These are phyloP conservation scores for Backusella psychrophila DNA, from an alignment of 192 early-diverging fungal species.

Conservation along the genomic window DNA sequence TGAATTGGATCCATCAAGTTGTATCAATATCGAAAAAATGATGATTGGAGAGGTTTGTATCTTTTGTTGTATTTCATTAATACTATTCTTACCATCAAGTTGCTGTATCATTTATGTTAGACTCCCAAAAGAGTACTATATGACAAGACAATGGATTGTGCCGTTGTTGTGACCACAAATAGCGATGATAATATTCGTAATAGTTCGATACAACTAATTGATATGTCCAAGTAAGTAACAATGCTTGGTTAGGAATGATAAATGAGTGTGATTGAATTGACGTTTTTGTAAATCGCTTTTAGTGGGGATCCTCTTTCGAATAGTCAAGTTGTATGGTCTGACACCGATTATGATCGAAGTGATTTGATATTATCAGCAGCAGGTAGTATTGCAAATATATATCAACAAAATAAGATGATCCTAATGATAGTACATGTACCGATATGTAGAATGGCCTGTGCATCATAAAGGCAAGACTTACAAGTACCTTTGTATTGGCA, in stretches of 20 bases:
- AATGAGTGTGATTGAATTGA: too few relatives aligned
- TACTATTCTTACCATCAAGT: neutral
- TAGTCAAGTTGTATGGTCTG: constrained; percentile 1
- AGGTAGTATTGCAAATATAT: neutral
- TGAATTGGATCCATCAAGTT: neutral
- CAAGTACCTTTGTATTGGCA: constrained; percentile 31
- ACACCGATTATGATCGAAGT: constrained; percentile 3
- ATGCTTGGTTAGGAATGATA: too few relatives aligned
- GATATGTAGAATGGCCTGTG: constrained; percentile 20
- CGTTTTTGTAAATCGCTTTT: neutral
- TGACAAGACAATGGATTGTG: neutral
- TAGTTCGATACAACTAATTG: constrained; percentile 3
- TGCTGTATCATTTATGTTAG: neutral
- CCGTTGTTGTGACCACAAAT: neutral
- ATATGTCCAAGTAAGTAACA: neutral
- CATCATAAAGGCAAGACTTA: constrained; percentile 16
- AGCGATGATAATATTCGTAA: neutral
- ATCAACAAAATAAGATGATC: too few relatives aligned
- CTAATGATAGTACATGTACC: too few relatives aligned
- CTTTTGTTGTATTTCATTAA: too few relatives aligned
- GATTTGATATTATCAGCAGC: neutral
- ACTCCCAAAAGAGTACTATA: constrained; percentile 10
- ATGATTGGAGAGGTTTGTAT: neutral
- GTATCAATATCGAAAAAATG: neutral
- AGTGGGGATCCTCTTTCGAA: constrained; percentile 4